Evolutionary conservation across 257 asterid genomes (phyloP).

Genomic region (Solanum etuberosum): DNA sequence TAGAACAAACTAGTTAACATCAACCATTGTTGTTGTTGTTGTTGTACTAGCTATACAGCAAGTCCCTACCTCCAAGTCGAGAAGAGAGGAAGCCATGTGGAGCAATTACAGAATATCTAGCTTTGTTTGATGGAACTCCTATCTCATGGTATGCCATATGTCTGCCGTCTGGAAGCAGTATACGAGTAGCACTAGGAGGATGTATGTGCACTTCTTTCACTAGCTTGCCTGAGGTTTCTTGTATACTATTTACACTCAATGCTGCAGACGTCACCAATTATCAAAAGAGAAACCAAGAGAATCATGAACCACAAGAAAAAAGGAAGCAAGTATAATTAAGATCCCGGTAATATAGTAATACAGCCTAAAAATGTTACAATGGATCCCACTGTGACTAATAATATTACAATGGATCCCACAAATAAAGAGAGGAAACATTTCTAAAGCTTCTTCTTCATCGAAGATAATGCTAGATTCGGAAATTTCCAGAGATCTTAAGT

Average conservation of each 20-base stretch:
- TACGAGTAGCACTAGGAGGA: conserved; percentile 60
- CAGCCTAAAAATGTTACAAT: not conserved
- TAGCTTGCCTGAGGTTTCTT: conserved; percentile 16
- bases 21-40: not conserved
- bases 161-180: conserved; percentile 73
- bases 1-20: not conserved
- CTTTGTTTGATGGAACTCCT: conserved; percentile 62
- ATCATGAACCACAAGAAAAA: not conserved
- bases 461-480: not conserved
- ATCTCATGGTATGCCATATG: conserved; percentile 58
- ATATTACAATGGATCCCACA: not conserved
- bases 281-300: not conserved
- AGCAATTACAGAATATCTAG: conserved; percentile 45
- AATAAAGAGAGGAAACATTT: not conserved
- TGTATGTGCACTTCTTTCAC: conserved; percentile 45
- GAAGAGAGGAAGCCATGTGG: conserved; percentile 76
- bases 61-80: conserved; percentile 53
- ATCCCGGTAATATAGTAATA: not conserved
- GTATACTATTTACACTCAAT: conserved; percentile 27
- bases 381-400: not conserved
- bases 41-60: not conserved
- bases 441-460: not conserved
- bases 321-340: not conserved
- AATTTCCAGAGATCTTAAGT: not conserved
- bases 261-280: conserved; percentile 27